Evolutionary conservation across 768 basidiomycete genomes (phyloP), one percentile per base, ranked within the genome.

Genomic region (Lactarius evosmus): DNA sequence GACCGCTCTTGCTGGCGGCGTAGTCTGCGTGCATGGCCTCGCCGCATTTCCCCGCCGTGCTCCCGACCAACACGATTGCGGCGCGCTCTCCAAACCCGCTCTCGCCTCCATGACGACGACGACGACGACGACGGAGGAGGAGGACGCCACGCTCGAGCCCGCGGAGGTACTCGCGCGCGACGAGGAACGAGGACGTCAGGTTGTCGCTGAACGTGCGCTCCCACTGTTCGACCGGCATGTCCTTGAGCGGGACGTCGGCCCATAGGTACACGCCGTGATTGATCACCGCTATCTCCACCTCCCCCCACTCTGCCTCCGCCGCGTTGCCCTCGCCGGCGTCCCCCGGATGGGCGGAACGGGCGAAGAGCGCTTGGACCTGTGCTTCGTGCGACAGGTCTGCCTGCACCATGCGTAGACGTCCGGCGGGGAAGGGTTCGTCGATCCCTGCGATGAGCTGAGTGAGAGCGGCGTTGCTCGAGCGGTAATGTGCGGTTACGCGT

Each of bases 21-120:
- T 89, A 88, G 73, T 89, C 87, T 0, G 82, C 82, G 70, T 88
- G 83, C 3, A 81, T 82, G 0, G 82, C 82, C 72, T 90, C 88
- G 19, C 89, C 90, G 66, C 81, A 87, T 74, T 87, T 88, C 1
- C 89, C 89, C 3, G 88, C 81, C 0, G 84, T 85, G 66, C 86
- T 87, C 12, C 90, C 89, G 56, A 91, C 80, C 41, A 91, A 73
- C 2, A 90, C 76, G 33, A 92, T 80, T 16, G 80, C 76, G 0
- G 85, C 85, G 66, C 83, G 81, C 11, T 80, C 80, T 4, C 63
- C 63, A 33, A 49, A 60, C 49, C 2, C 49, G 25, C 25, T 25
- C 22, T 7, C 22, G 25, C 74, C 65, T n/a, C 74, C 75, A 17
- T 75, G 72, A 71, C 69, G 1, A 29, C 76, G 71, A 25, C 50